Evolutionary conservation across 345 rosid species (phyloP).

Genomic region (Salix caprea): DNA sequence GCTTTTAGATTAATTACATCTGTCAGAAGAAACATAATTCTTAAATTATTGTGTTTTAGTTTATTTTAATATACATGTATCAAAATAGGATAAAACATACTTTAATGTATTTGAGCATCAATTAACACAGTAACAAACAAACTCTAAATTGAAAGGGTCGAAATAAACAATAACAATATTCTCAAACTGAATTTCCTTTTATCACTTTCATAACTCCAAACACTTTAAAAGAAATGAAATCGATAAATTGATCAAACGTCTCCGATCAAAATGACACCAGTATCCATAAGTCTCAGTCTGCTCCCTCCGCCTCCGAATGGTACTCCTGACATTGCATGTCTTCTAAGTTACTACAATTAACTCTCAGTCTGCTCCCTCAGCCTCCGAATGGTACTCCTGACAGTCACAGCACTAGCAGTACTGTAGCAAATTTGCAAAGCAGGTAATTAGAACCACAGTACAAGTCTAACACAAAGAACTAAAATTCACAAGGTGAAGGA

Average conservation of each 20-base stretch:
- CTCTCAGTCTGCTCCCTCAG: conserved; percentile 94
- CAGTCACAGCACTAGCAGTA: conserved; percentile 84
- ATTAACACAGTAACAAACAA: too few relatives aligned
- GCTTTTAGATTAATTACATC: too few relatives aligned
- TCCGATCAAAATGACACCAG: neutral
- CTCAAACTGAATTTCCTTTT: neutral
- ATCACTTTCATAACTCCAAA: neutral
- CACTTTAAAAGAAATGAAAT: neutral
- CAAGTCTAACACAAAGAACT: neutral
- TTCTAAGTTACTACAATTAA: conserved; percentile 17
- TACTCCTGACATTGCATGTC: neutral
- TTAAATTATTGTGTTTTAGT: too few relatives aligned
- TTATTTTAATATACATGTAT: too few relatives aligned
- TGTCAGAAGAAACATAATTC: too few relatives aligned
- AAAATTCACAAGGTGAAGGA: neutral
- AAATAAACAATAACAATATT: neutral
- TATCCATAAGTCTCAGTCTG: neutral
- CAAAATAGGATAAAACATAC: too few relatives aligned
- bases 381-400: conserved; percentile 86
- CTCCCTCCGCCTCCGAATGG: too few relatives aligned
- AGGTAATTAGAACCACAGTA: neutral
- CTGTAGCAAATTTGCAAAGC: conserved; percentile 25
- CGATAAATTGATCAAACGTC: neutral
- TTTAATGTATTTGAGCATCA: too few relatives aligned
- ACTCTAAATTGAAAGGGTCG: neutral